Evolutionary conservation across 345 rosid genomes (phyloP).

Genomic region (Cochlearia excelsa): DNA sequence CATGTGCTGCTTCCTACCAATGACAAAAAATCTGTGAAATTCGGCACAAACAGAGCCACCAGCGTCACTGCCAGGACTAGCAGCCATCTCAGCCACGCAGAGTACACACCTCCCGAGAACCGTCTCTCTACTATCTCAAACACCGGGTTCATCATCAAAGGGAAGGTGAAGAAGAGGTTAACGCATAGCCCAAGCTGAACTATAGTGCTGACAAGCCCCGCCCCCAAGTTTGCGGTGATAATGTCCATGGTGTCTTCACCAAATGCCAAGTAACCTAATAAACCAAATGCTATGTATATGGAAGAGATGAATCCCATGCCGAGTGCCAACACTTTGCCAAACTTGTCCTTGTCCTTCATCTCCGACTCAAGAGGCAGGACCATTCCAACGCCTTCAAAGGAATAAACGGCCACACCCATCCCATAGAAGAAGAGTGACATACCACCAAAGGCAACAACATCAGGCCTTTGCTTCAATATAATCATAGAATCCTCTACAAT

Average conservation of each 20-base stretch:
- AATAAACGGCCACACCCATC: constrained; percentile 74
- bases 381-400: constrained; percentile 82
- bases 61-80: constrained; percentile 58
- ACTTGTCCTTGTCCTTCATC: constrained; percentile 51
- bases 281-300: constrained; percentile 66
- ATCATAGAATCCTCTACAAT: constrained; percentile 54
- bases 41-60: constrained; percentile 74
- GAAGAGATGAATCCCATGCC: constrained; percentile 56
- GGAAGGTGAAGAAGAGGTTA: constrained; percentile 87
- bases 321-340: constrained; percentile 51
- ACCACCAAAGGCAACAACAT: constrained; percentile 57
- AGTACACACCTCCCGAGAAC: constrained; percentile 52
- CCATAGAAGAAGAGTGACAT: constrained; percentile 68
- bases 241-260: constrained; percentile 69
- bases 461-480: constrained; percentile 40
- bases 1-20: constrained; percentile 89
- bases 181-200: constrained; percentile 81
- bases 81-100: constrained; percentile 78
- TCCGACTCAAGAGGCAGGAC: constrained; percentile 73
- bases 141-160: constrained; percentile 90
- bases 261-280: constrained; percentile 74
- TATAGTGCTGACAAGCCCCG: constrained; percentile 52
- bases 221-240: constrained; percentile 70
- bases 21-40: constrained; percentile 82
- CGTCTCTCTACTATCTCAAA: constrained; percentile 84